Conservation (phyloP, 78 protist species). For the Planoprotostelium fungivorum region DNA sequence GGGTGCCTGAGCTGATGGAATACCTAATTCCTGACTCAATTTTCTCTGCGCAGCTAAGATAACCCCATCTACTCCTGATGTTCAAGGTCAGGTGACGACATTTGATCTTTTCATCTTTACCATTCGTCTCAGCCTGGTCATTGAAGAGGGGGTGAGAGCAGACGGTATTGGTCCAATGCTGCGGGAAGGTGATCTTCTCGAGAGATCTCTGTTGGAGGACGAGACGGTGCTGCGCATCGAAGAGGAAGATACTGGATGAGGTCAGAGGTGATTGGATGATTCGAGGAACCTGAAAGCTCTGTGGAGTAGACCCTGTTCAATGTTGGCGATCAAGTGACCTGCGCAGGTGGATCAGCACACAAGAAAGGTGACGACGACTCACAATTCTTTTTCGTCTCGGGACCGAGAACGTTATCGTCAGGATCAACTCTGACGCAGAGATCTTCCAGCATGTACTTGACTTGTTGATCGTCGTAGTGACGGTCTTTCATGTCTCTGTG, state of each 20-base stretch:
- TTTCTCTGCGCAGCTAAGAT: constrained; percentile 74
- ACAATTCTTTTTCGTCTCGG: constrained; percentile 69
- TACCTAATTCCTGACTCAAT: constrained; percentile 80
- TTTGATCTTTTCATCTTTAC: no score
- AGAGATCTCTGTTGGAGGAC: constrained; percentile 81
- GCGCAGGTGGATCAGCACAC: not conserved
- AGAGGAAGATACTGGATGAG: constrained; percentile 59
- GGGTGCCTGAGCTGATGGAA: constrained; percentile 32
- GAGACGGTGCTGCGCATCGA: constrained; percentile 55
- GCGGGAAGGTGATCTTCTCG: constrained; percentile 84
- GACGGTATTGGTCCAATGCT: constrained; percentile 85
- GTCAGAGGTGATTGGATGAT: not conserved
- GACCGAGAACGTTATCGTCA: constrained; percentile 64
- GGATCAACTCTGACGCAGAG: constrained; percentile 74
- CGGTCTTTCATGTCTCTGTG: not conserved
- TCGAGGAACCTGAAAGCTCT: constrained; percentile 70
- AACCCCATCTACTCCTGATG: constrained; percentile 44
- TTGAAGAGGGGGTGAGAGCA: constrained; percentile 88
- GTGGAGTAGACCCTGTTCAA: constrained; percentile 68
- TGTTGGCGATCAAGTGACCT: constrained; percentile 68
- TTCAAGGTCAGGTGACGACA: constrained; percentile 17
- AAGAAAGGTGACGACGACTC: not conserved
- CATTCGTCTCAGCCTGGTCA: constrained; percentile 18
- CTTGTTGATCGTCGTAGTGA: not conserved
- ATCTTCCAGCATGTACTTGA: constrained; percentile 48